Evolutionary conservation across 2,329 filamentous ascomycete genomes (phyloP).

Genomic region (Diaporthe sp.): DNA sequence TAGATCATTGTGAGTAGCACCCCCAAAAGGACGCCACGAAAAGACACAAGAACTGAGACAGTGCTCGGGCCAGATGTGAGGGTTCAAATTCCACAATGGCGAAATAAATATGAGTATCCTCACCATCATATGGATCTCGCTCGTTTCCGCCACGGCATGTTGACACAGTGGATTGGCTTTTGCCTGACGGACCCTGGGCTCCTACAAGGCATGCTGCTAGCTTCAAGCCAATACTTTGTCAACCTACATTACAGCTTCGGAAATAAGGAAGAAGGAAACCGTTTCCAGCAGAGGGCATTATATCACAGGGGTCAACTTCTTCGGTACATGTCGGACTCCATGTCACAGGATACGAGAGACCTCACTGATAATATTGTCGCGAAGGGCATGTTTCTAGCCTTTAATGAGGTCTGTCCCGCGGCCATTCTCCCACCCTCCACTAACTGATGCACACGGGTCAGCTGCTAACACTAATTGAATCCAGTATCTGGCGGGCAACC

Average conservation of each 20-base stretch:
- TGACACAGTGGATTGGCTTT: constrained; percentile 3
- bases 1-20: constrained; percentile 31
- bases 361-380: constrained; percentile 29
- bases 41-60: not conserved
- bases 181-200: constrained; percentile 34
- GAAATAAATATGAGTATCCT: constrained; percentile 19
- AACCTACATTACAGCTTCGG: constrained; percentile 1
- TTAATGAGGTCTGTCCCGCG: constrained; percentile 26
- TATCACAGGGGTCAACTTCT: constrained; percentile 25
- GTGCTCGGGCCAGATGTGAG: not conserved
- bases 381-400: constrained; percentile 25
- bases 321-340: constrained; percentile 22
- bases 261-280: not conserved
- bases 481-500: constrained; percentile 28
- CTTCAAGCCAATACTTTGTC: constrained; percentile 18
- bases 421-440: too few species aligned
- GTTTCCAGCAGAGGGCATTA: constrained; percentile 27
- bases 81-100: constrained; percentile 26
- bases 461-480: not conserved
- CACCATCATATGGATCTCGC: constrained; percentile 9
- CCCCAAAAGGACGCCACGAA: too few species aligned
- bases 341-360: not conserved
- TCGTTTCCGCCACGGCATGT: constrained; percentile 16
- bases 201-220: constrained; percentile 13
- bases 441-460: too few species aligned